Evolutionary conservation across 2,329 filamentous ascomycete genomes (phyloP).

Genomic region (Neofusicoccum parvum): DNA sequence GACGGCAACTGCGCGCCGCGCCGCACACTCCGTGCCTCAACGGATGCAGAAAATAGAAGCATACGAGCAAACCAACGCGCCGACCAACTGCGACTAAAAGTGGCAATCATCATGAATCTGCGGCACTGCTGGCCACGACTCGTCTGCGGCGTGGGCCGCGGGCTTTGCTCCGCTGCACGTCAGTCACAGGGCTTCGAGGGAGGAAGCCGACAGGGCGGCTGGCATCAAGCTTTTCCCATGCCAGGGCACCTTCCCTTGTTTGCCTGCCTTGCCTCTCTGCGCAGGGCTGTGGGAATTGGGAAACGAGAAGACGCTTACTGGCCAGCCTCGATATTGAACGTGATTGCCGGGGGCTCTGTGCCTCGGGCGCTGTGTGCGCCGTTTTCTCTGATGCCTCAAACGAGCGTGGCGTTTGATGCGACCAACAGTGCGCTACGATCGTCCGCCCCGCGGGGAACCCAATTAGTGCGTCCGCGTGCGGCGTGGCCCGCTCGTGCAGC

Average conservation of each 20-base stretch:
- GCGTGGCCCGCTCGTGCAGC: conserved; percentile 6
- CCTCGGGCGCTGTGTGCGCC: not conserved
- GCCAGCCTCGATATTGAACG: too few relatives aligned
- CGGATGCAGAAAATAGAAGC: conserved; percentile 1
- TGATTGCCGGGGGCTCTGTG: not conserved
- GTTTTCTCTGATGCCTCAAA: not conserved
- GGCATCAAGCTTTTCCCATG: conserved; percentile 15
- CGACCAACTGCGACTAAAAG: not conserved
- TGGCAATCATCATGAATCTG: not conserved
- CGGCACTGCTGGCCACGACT: not conserved
- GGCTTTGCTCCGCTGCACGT: conserved; percentile 5
- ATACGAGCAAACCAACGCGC: not conserved
- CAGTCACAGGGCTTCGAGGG: not conserved
- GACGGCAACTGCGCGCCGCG: not conserved
- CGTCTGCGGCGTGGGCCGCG: not conserved
- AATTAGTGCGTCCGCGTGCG: not conserved
- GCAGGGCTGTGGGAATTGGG: not conserved
- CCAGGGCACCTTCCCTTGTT: conserved; percentile 3
- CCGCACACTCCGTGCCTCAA: not conserved
- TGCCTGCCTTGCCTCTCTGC: conserved; percentile 1
- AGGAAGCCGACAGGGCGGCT: conserved; percentile 2
- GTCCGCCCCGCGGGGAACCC: conserved; percentile 10
- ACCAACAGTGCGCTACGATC: conserved; percentile 4
- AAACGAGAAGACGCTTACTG: not conserved
- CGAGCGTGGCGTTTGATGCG: not conserved